Evolutionary conservation across 23 red algal genomes (phyloP), one percentile per base, ranked within the genome.

Genomic region (Gracilaria caudata): DNA sequence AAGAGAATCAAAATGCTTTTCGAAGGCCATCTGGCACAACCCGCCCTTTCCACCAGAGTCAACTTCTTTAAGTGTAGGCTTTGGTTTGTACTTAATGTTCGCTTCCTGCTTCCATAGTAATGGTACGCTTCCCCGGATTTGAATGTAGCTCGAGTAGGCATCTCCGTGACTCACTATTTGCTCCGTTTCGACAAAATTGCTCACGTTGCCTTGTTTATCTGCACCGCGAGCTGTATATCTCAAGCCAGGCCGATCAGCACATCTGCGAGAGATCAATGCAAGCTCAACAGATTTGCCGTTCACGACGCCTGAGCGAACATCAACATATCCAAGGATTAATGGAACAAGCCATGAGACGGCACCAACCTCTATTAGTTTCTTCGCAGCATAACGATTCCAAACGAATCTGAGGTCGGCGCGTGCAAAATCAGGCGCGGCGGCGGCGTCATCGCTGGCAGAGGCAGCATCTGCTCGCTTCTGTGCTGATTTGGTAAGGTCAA

Each of bases 131-230:
- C 95, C 95, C 23, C 95, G 88, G 20, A 98, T 40, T 65, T 98
- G 92, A 12, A 94, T 51, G 51, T 90, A 92, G 23, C 88, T 93
- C n/a, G 77, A 80, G 57, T 74, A 83, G 4, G 58, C 43, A 78
- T 94, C 86, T 20, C 82, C 85, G 63, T 94, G 85, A 28, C 66
- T 63, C 12, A 97, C 59, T 0, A 98, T 56, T 66, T 88, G 92
- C 54, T 98, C 96, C 45, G 92, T 95, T 74, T 98, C 96, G 1
- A 95, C 96, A 94, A 98, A 98, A 78, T 98, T 98, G 59, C 92
- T 94, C 1, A 91, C 87, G 68, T 94, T 79, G 32, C 96, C 96
- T n/a, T 93, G 65, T 6, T 83, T 49, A 90, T 98, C 92, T 0
- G 96, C 91, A 7, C 96, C 96, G 43, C 96, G 89, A 25, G 78